phyloP scores from a whole-genome alignment of 2,329 filamentous ascomycete genomes.

The Neodidymelliopsis sp. region DNA sequence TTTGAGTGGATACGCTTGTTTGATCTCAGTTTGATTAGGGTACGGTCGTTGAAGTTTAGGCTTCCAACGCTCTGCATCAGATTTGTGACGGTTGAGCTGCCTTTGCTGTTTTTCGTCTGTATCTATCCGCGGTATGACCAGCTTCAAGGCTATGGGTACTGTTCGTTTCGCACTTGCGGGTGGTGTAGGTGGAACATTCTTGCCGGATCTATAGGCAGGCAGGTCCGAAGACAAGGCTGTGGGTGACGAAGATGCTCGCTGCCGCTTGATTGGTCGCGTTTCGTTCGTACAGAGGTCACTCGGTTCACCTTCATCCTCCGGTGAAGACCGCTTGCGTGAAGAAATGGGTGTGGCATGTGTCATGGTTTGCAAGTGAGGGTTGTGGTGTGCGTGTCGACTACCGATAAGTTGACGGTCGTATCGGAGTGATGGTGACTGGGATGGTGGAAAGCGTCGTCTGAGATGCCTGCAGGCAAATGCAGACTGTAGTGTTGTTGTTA shows the following conservation, averaged over 20 bases:
- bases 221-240: not conserved
- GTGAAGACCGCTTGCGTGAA: constrained; percentile 14
- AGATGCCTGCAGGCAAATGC: not conserved
- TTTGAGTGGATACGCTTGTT: constrained; percentile 30
- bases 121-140: constrained; percentile 22
- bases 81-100: constrained; percentile 19
- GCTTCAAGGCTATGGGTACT: constrained; percentile 20
- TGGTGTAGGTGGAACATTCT: constrained; percentile 12
- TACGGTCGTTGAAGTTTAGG: constrained; percentile 26
- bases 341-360: constrained; percentile 7
- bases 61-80: constrained; percentile 28
- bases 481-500: constrained; percentile 4
- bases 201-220: not conserved
- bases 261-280: not conserved
- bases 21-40: constrained; percentile 25
- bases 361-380: constrained; percentile 3
- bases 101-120: constrained; percentile 15
- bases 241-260: not conserved
- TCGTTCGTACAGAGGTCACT: not conserved
- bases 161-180: constrained; percentile 12
- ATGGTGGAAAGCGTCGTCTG: not conserved
- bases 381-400: not conserved
- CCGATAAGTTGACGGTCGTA: not conserved
- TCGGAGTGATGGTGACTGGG: constrained; percentile 1
- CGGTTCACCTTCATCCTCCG: not conserved